Percentiles rank a stretch among this genome's conserved stretches.
Evolutionary conservation across 495 filamentous ascomycete species (phyloP).

Genomic region (Cercophora scortea): DNA sequence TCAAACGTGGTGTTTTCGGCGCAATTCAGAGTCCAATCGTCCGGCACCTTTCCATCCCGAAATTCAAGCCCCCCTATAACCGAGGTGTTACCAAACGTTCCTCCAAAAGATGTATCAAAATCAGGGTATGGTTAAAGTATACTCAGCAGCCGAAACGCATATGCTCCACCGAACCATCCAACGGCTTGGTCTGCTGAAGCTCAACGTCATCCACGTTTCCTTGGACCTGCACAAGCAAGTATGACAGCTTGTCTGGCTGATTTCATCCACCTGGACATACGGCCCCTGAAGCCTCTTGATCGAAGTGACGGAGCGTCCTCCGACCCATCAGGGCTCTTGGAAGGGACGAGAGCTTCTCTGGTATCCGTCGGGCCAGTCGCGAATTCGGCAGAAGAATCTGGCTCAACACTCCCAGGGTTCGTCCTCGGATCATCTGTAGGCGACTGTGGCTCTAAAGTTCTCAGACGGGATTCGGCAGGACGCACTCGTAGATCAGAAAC

Average conservation of each 20-base stretch:
- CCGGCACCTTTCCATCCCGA: not conserved
- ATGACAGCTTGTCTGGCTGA: slow-evolving; percentile 11
- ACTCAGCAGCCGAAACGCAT: not conserved
- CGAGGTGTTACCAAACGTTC: not conserved
- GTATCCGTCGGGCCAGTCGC: not conserved
- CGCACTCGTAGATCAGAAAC: slow-evolving; percentile 16
- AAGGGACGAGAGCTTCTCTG: not conserved
- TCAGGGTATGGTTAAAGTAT: not conserved
- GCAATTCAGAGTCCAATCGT: not conserved
- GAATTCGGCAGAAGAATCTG: not conserved
- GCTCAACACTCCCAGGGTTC: not conserved
- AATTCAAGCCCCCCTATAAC: not conserved
- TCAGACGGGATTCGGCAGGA: slow-evolving; percentile 9
- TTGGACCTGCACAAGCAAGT: slow-evolving; percentile 13
- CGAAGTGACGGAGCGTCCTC: not conserved
- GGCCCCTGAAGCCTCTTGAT: slow-evolving; percentile 9
- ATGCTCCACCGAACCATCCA: not conserved
- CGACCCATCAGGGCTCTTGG: not conserved
- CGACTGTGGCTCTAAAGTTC: not conserved
- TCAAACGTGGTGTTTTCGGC: not conserved
- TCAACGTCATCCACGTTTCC: slow-evolving; percentile 8
- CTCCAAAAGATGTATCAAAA: not conserved
- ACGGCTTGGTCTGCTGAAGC: not conserved
- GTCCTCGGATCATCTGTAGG: not conserved
- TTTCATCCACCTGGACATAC: slow-evolving; percentile 17